phyloP scores from a whole-genome alignment of 2,329 filamentous ascomycete genomes.

The Beauveria sp. region DNA sequence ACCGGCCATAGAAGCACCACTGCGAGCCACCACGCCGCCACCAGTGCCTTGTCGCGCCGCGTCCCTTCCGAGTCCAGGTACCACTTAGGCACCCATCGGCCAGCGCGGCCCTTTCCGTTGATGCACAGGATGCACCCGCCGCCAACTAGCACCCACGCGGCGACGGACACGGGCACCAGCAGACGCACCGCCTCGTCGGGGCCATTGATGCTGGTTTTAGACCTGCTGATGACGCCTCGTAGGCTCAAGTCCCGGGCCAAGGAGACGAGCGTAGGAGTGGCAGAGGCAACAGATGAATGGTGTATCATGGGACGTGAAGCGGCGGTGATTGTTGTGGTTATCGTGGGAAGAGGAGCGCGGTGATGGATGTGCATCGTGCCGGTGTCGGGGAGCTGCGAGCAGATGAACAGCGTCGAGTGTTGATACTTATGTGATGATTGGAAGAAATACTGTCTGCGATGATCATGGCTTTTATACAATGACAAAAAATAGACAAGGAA shows the following conservation, averaged over 20 bases:
- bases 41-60: slow-evolving; percentile 15
- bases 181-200: slow-evolving; percentile 8
- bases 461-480: neutral
- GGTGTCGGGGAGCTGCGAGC: neutral
- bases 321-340: neutral
- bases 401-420: neutral
- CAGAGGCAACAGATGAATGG: neutral
- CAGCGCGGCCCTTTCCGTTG: slow-evolving; percentile 22
- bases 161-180: slow-evolving; percentile 19
- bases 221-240: neutral
- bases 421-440: neutral
- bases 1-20: slow-evolving; percentile 36
- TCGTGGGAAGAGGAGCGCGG: neutral
- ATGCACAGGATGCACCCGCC: slow-evolving; percentile 25
- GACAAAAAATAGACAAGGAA: neutral
- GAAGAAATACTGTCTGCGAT: neutral
- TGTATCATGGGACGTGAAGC: neutral
- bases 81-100: slow-evolving; percentile 27
- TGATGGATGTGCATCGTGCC: neutral
- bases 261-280: no score
- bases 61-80: slow-evolving; percentile 22
- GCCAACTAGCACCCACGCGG: slow-evolving; percentile 25
- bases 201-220: neutral
- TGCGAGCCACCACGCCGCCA: slow-evolving; percentile 23
- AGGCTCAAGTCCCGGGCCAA: no score